Evolutionary conservation across 1,284 basidiomycete genomes (phyloP), one percentile per base, ranked within the genome.

Genomic region (Moesziomyces sp.): DNA sequence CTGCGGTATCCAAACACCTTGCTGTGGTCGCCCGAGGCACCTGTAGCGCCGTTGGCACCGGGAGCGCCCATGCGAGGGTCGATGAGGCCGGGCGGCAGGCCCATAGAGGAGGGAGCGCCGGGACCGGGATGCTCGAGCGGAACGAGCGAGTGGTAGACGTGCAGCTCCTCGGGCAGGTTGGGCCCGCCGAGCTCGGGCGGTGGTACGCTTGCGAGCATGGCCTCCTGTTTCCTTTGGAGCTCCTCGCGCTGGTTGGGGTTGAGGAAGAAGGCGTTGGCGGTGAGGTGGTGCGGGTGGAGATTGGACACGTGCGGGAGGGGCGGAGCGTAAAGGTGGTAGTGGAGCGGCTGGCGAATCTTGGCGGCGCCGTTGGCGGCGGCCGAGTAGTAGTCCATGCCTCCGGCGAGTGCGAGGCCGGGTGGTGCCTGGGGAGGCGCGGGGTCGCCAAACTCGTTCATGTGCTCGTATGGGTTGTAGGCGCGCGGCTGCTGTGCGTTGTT

Each of bases 301-400:
- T 83, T 87, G 50, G 86, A 84, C 35, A 87, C 84, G 85, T 86
- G 90, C 79, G 85, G 90, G 79, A 84, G 87, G 0, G 87, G 86
- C 0, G 87, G 86, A 3, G 92, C 91, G 86, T 97, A 98, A 30
- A 97, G 88, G 79, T 97, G 93, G 83, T 98, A 94, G 82, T 97
- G 90, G 50, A 97, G 88, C 91, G 81, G 77, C 38, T 82, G 81
- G 19, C 77, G 75, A 26, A 70, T 56, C 56, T 74, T 74, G 50
- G 72, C 52, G 28, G 72, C 58, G 5, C 62, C 66, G 38, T 59
- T 57, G 26, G 55, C 46, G 42, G 59, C 61, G 23, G 66, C 66
- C 16, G 66, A 58, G 50, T 74, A 76, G 56, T 55, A 76, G 46
- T 76, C 74, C 48, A 74, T 67, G 16, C 64, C 74, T 19, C 52